A percentile compares a stretch with the other conserved stretches of the same genome.
Evolutionary conservation across 495 filamentous ascomycete species (phyloP).

Genomic region (Annulohypoxylon moriforme): DNA sequence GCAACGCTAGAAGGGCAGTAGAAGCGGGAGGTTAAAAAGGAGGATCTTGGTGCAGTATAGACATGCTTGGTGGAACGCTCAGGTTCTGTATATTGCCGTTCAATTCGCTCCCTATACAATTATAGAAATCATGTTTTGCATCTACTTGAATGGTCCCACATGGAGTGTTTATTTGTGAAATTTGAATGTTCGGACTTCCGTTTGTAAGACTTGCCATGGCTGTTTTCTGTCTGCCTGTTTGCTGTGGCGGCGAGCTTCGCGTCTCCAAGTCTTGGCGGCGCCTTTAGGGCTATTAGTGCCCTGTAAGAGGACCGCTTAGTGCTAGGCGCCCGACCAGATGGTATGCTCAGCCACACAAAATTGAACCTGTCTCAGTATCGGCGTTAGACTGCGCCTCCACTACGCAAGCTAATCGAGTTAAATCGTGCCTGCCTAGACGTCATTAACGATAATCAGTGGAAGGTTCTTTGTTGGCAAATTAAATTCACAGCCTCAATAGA

Average conservation of each 20-base stretch:
- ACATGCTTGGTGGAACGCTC: not conserved
- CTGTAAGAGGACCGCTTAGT: not conserved
- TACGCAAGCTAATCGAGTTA: not conserved
- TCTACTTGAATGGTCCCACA: not conserved
- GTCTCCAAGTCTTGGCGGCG: conserved; percentile 11
- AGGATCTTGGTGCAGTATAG: conserved; percentile 4
- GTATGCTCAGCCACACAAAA: not conserved
- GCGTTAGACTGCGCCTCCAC: not conserved
- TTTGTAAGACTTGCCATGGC: not conserved
- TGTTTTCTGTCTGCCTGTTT: not conserved
- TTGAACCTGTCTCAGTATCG: not conserved
- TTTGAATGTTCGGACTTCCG: not conserved
- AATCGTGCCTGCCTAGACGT: not conserved
- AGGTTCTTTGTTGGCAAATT: not conserved
- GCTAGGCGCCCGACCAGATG: not conserved
- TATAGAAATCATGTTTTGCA: conserved; percentile 1
- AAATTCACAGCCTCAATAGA: conserved; percentile 34
- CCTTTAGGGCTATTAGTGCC: not conserved
- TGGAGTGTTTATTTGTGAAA: not conserved
- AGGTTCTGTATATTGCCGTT: conserved; percentile 8
- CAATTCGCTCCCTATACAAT: not conserved
- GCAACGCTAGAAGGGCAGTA: not conserved
- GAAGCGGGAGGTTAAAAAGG: not conserved
- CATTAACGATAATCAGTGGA: not conserved
- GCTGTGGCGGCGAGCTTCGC: conserved; percentile 23